Base-by-base conservation (phyloP, 2,329 filamentous ascomycete genomes). In the Neodidymelliopsis sp. region DNA sequence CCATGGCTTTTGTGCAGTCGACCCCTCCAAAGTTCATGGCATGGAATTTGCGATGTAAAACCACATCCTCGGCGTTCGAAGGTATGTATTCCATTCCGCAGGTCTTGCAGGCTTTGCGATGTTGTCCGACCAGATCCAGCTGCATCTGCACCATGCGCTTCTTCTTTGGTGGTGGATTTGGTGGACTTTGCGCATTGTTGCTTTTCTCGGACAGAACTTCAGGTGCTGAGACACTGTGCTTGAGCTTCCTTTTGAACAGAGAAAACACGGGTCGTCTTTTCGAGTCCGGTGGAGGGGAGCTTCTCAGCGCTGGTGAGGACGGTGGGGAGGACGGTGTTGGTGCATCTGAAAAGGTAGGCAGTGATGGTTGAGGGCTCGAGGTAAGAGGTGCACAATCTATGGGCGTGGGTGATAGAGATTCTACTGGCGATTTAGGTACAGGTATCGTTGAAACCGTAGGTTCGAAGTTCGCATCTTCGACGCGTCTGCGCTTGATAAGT, bases 81-180 rank as follows among this genome's bases (percentile, higher is more conserved):
- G 84, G 81, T 24, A 84, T 78, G 58, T 87, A 88, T 42, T 85
- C 82, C 85, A 88, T 88, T 1, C 83, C 82, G 59, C 85, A 88
- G 2, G 74, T 75, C 27, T 75, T 74, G 69, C 85, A 88, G 9
- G 79, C 82, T 57, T 81, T 81, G 35, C 81, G 77, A 28, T 80
- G 72, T 30, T 81, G 77, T 28, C 77, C 74, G 2, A 82, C 84
- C 10, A 86, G 73, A 58, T 84, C 82, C 51, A 87, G 78, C 58
- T 84, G 81, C 75, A 84, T 84, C 63, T 87, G 84, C 38, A 79
- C 79, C 49, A 85, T 62, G 20, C 66, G 65, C 47, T 68, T 70
- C 50, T 62, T 65, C 57, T 54, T 60, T 23, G 65, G 63, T 4
- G 65, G 63, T 44, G 58, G 66, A 23, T 57, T 49, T 13, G 55